phyloP scores from a whole-genome alignment of 805 yeast genomes.

The Zygosaccharomyces gambellarensis region DNA sequence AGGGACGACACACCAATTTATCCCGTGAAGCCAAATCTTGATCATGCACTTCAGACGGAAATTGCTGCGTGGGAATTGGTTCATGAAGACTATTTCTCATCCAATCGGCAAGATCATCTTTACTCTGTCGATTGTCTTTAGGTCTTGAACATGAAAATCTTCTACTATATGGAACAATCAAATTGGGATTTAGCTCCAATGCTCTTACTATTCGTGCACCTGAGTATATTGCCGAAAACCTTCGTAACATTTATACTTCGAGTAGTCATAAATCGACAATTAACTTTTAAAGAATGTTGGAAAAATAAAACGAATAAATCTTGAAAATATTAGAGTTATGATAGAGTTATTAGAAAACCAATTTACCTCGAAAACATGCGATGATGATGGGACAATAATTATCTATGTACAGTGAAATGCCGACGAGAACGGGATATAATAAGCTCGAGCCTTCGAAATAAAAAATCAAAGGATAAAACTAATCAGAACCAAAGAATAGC shows the following conservation, averaged over 20 bases:
- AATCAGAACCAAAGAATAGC: neutral
- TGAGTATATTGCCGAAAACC: slow-evolving; percentile 9
- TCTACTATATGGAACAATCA: slow-evolving; percentile 3
- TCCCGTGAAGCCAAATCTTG: neutral
- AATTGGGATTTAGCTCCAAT: neutral
- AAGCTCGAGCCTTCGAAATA: neutral
- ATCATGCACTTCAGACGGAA: neutral
- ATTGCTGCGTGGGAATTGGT: slow-evolving; percentile 11
- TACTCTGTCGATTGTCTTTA: slow-evolving; percentile 7
- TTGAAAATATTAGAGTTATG: neutral
- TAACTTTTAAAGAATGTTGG: neutral
- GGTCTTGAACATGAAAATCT: slow-evolving; percentile 6
- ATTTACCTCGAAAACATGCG: neutral
- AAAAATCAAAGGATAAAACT: neutral
- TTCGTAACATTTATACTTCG: slow-evolving; percentile 13
- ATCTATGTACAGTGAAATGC: slow-evolving; percentile 1
- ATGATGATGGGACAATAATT: neutral
- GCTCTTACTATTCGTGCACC: slow-evolving; percentile 7
- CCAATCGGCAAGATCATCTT: slow-evolving; percentile 18
- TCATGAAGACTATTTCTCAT: slow-evolving; percentile 13
- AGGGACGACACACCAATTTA: neutral
- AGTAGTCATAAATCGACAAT: slow-evolving; percentile 5
- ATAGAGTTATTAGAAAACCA: neutral
- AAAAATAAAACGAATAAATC: neutral
- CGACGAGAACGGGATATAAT: neutral